phyloP scores from a whole-genome alignment of 2,329 filamentous ascomycete genomes.

The Mariannaea elegans region DNA sequence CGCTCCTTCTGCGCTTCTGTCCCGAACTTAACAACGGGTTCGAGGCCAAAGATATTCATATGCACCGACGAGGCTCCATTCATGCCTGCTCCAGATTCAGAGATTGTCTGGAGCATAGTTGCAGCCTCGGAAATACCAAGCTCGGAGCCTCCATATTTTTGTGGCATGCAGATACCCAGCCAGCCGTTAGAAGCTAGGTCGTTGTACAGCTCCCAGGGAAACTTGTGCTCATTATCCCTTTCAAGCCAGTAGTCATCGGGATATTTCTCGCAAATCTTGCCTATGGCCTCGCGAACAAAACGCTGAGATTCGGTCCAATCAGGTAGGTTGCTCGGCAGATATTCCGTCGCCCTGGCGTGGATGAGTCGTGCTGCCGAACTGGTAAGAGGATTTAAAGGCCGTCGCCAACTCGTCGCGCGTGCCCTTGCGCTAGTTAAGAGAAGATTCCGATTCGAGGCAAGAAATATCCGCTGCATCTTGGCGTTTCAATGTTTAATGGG shows the following conservation, averaged over 20 bases:
- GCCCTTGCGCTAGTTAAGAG: too few species aligned
- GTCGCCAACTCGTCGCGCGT: too few species aligned
- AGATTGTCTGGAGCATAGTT: constrained; percentile 22
- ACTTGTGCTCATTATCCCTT: constrained; percentile 15
- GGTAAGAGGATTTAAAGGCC: too few species aligned
- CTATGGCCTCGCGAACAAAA: constrained; percentile 23
- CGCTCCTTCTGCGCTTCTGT: constrained; percentile 15
- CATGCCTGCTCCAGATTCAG: constrained; percentile 23
- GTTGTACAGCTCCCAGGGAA: constrained; percentile 18
- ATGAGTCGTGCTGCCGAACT: background rate
- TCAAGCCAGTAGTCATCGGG: constrained; percentile 20
- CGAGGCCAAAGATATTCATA: constrained; percentile 26
- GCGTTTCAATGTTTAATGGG: too few species aligned
- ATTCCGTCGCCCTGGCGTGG: constrained; percentile 14
- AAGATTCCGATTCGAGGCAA: too few species aligned
- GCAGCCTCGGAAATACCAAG: constrained; percentile 19
- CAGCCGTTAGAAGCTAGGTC: constrained; percentile 22
- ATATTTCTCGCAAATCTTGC: constrained; percentile 18
- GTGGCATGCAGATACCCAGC: constrained; percentile 22
- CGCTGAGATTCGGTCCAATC: constrained; percentile 23
- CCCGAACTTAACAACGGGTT: constrained; percentile 24
- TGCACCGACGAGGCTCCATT: constrained; percentile 22
- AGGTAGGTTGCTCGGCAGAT: constrained; percentile 14
- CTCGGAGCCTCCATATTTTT: constrained; percentile 11
- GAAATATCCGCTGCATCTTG: too few species aligned